Evolutionary conservation across 306 rosid species (phyloP).

Genomic region (Amphicarpaea edgeworthii): DNA sequence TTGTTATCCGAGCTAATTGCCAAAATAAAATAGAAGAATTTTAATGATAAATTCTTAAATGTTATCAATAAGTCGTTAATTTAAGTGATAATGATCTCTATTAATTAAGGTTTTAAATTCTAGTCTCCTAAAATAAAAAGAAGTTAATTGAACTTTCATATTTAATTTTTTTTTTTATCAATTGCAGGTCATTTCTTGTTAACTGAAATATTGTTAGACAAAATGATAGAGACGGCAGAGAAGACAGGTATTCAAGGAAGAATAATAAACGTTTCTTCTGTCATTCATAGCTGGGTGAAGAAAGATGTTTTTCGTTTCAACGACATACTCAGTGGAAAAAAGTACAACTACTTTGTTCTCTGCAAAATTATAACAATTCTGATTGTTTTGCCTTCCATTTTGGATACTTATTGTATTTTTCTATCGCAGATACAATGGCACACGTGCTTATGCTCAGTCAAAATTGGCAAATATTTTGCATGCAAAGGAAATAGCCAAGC

Average conservation of each 20-base stretch:
- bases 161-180: neutral
- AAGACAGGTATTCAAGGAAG: slow-evolving; percentile 80
- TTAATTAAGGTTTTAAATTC: too few relatives aligned
- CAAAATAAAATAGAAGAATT: neutral
- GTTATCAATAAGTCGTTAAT: too few relatives aligned
- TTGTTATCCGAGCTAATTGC: neutral
- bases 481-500: slow-evolving; percentile 81
- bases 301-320: slow-evolving; percentile 70
- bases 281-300: slow-evolving; percentile 93
- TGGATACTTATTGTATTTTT: slow-evolving; percentile 10
- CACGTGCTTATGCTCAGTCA: slow-evolving; percentile 85
- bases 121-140: too few relatives aligned
- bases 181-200: slow-evolving; percentile 82
- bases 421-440: slow-evolving; percentile 88
- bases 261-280: slow-evolving; percentile 87
- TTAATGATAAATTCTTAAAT: too few relatives aligned
- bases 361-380: neutral
- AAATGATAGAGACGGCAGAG: slow-evolving; percentile 87
- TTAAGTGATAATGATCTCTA: too few relatives aligned
- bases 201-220: slow-evolving; percentile 81
- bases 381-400: slow-evolving; percentile 31
- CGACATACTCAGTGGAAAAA: slow-evolving; percentile 71
- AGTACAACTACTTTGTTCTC: slow-evolving; percentile 50
- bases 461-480: slow-evolving; percentile 90
- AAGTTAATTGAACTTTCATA: neutral